Percentiles rank a stretch among this genome's conserved stretches.
phyloP scores from a whole-genome alignment of 2,329 filamentous ascomycete genomes.

The Phyllosticta citrichinensis region DNA sequence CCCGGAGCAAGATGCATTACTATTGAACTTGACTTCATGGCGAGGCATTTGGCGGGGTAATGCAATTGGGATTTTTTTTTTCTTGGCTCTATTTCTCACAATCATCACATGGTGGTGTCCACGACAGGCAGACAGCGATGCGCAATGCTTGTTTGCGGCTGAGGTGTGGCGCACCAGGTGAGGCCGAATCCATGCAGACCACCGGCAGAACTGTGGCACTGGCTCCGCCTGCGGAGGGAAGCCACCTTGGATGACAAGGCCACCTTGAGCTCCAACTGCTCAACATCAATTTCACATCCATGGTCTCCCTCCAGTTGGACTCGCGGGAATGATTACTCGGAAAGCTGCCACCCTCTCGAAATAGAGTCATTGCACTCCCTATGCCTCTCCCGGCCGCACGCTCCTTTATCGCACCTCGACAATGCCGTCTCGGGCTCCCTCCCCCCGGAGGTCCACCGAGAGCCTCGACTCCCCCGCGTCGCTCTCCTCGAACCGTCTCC shows the following conservation, averaged over 20 bases:
- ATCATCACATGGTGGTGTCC: too few relatives aligned
- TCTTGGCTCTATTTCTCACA: too few relatives aligned
- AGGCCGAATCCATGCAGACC: background rate
- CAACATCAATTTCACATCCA: background rate
- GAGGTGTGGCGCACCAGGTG: background rate
- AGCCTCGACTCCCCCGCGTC: constrained; percentile 37
- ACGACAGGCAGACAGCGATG: too few relatives aligned
- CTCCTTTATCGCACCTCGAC: constrained; percentile 10
- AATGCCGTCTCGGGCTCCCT: constrained; percentile 35
- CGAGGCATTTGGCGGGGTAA: background rate
- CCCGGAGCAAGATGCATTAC: constrained; percentile 8
- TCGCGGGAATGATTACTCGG: constrained; percentile 6
- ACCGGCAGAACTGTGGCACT: background rate
- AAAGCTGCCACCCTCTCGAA: background rate
- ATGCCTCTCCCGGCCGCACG: constrained; percentile 13
- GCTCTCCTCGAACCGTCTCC: constrained; percentile 28
- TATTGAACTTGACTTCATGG: background rate
- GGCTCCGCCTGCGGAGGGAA: background rate
- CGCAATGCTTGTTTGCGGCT: background rate
- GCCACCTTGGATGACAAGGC: constrained; percentile 4
- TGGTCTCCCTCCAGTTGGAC: background rate
- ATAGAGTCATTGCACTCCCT: constrained; percentile 8
- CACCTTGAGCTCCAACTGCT: background rate
- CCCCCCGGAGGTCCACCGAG: constrained; percentile 38
- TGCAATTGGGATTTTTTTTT: background rate